Base-by-base conservation (phyloP, 768 basidiomycete species). In the Mycena sanguinolenta region DNA sequence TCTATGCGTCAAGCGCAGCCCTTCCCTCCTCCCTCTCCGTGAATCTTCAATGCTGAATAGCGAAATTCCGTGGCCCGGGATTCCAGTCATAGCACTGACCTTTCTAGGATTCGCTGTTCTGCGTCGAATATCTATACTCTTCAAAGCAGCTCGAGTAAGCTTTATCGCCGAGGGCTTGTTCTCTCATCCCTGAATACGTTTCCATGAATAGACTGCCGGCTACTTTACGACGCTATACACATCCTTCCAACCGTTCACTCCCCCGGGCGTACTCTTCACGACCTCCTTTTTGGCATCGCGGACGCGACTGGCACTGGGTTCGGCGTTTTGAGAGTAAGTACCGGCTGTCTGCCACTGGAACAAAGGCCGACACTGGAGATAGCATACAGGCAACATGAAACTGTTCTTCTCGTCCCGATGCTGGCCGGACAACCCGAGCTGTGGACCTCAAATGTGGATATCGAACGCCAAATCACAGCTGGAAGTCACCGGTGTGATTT, bases 391-490 rank as follows among this genome's bases (percentile, higher is more conserved):
- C 54, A 64, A 9, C 69, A 58, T 21, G 79, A 80, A 55, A 79
- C 74, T 19, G 64, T 80, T 30, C 70, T 74, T 23, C 46, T 79
- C 10, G 69, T 79, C 12, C 75, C 79, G 4, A 57, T 77, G 19
- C 6, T 88, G 0, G 66, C 73, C 0, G 86, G 86, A 0, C 62
- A 67, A 7, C 78, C 85, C 1, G 74, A 74, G 0, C 75, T 87
- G 27, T 85, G 82, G 70, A 85, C 85, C 3, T 79, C 83, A 17
- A 87, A 86, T 65, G 67, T 88, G 25, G 85, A 87, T 49, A 82
- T 87, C 7, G 83, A 80, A 14, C 81, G 85, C 9, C 87, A 87
- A 75, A 80, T 87, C n/a, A 75, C 78, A 10, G 76, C 73, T 1
- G 85, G 85, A 5, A 82, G 82, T 2, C 80, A 82, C 38, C 84